A percentile compares a stretch with the other conserved stretches of the same genome.
These are phyloP conservation scores for Heliophila coronopifolia DNA, from an alignment of 441 rosid genomes.

Conservation along the genomic window DNA sequence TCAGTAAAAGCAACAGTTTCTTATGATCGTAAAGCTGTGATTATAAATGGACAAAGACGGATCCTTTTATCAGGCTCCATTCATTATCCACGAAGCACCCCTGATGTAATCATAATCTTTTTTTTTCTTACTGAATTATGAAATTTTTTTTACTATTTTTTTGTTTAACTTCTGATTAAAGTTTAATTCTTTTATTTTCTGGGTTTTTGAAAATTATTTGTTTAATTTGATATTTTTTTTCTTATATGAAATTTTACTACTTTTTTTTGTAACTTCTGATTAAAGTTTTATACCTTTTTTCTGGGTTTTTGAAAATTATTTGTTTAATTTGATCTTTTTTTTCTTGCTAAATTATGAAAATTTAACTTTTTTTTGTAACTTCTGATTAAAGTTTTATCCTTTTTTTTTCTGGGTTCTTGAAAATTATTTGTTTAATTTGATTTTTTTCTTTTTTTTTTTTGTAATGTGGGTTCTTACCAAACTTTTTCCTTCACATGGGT, in stretches of 20 bases:
- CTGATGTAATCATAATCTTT: conserved; percentile 74
- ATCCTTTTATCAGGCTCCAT: conserved; percentile 86
- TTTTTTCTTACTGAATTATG: not conserved
- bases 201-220: conserved; percentile 1
- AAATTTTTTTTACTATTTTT: not conserved
- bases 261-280: not conserved
- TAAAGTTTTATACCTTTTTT: not conserved
- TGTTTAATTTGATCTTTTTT: not conserved
- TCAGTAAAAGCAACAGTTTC: conserved; percentile 45
- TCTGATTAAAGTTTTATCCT: not conserved
- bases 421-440: conserved; percentile 1
- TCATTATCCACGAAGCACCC: conserved; percentile 87
- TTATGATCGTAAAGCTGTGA: conserved; percentile 69
- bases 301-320: conserved; percentile 4
- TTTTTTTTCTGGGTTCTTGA: conserved; percentile 7
- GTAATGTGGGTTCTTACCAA: not conserved
- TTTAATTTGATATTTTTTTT: conserved; percentile 8
- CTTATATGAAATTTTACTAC: not conserved
- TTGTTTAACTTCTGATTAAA: not conserved
- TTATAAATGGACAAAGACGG: conserved; percentile 67
- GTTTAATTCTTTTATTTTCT: not conserved
- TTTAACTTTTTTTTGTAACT: not conserved
- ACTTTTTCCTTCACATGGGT: conserved; percentile 19
- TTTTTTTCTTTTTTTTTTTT: too few relatives aligned
- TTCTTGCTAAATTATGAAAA: not conserved